Conservation (phyloP, 2,329 filamentous ascomycete genomes). For the Pseudogymnoascus sp. region DNA sequence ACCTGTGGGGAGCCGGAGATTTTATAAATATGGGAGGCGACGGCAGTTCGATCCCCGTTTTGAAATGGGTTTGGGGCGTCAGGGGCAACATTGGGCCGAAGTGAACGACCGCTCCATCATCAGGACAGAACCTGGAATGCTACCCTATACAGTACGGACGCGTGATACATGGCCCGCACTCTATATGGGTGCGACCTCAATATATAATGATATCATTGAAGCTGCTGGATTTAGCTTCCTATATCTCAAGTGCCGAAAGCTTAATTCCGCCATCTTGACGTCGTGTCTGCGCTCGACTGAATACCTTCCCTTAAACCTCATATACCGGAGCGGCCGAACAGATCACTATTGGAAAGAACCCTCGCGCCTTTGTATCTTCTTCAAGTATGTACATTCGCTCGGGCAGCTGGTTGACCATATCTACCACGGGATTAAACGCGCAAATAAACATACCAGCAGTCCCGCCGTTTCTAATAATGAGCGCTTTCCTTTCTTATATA, state of each 20-base stretch:
- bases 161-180: background rate
- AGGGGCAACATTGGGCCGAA: background rate
- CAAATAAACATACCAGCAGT: background rate
- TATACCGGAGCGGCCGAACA: background rate
- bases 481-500: background rate
- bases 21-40: background rate
- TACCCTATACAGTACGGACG: background rate
- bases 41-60: background rate
- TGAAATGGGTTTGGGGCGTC: background rate
- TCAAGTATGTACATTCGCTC: background rate
- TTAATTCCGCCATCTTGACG: background rate
- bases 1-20: background rate
- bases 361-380: background rate
- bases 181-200: background rate
- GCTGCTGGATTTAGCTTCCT: background rate
- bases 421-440: background rate
- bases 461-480: background rate
- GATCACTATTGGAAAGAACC: background rate
- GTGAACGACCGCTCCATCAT: background rate
- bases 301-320: background rate
- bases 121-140: background rate
- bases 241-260: conserved; percentile 1
- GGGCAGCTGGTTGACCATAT: background rate
- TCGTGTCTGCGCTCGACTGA: background rate
- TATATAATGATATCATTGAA: conserved; percentile 4